A percentile compares a stretch with the other conserved stretches of the same genome.
Evolutionary conservation across 768 basidiomycete genomes (phyloP).

Genomic region (Mrakia hoshinonis): DNA sequence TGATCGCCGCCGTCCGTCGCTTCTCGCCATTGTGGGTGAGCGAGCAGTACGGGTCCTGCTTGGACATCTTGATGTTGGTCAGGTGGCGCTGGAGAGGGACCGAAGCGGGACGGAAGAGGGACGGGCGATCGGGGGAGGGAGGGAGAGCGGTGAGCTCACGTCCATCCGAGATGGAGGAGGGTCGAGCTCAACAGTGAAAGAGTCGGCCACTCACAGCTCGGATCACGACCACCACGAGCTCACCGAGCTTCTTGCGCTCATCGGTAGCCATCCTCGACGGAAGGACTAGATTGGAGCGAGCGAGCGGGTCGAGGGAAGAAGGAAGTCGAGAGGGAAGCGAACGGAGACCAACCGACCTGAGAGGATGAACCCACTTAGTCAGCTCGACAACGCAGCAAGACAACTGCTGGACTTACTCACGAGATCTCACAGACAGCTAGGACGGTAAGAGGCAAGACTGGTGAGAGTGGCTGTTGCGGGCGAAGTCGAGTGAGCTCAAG

Average conservation of each 20-base stretch:
- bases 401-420: too few relatives aligned
- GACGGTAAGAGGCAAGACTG: too few relatives aligned
- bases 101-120: not conserved
- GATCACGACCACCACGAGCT: slow-evolving; percentile 72
- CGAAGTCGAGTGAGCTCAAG: too few relatives aligned
- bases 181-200: slow-evolving; percentile 5
- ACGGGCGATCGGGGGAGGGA: not conserved
- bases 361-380: too few relatives aligned
- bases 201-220: slow-evolving; percentile 61
- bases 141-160: slow-evolving; percentile 33
- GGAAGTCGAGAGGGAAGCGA: not conserved
- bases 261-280: not conserved
- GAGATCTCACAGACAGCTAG: too few relatives aligned
- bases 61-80: slow-evolving; percentile 74
- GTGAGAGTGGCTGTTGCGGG: too few relatives aligned
- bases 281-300: not conserved
- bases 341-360: not conserved
- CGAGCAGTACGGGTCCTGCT: slow-evolving; percentile 80
- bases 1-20: slow-evolving; percentile 62
- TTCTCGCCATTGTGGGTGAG: slow-evolving; percentile 55
- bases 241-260: slow-evolving; percentile 58
- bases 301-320: not conserved
- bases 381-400: too few relatives aligned
- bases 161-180: slow-evolving; percentile 1
- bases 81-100: slow-evolving; percentile 50